Evolutionary conservation across 305 asterid species (phyloP).

Genomic region (Solanum aculeatissimum): DNA sequence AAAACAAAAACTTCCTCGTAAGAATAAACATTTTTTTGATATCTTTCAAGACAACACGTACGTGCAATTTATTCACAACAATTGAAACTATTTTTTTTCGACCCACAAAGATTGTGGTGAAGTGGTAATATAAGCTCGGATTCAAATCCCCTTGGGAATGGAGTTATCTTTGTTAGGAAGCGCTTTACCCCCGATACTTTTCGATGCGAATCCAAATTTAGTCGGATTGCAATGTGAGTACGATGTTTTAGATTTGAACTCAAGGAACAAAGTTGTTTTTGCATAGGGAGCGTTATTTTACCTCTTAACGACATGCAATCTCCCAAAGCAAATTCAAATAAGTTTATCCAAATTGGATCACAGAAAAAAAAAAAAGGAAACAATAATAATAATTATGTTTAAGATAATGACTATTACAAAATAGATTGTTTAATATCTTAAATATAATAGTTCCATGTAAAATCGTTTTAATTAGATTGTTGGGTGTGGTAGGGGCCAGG

Average conservation of each 20-base stretch:
- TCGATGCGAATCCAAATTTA: no score
- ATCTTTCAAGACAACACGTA: neutral
- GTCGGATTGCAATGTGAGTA: no score
- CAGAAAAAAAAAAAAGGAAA: neutral
- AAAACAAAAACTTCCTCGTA: neutral
- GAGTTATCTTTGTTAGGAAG: no score
- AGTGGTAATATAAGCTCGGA: no score
- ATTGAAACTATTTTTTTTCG: no score
- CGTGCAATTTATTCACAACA: neutral
- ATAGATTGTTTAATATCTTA: neutral
- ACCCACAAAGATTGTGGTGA: no score
- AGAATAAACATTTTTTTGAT: neutral
- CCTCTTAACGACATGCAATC: no score
- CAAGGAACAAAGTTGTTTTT: neutral
- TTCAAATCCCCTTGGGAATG: no score
- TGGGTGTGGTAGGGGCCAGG: neutral
- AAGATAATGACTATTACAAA: neutral
- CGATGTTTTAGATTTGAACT: neutral
- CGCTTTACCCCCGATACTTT: no score
- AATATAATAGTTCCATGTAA: neutral
- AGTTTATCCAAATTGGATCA: no score
- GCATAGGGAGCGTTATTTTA: neutral
- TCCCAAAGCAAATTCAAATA: neutral
- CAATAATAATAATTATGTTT: neutral
- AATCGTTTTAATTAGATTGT: neutral